These are phyloP conservation scores for Rhodotorula babjevae DNA, from an alignment of 768 basidiomycete species.

Conservation along the genomic window DNA sequence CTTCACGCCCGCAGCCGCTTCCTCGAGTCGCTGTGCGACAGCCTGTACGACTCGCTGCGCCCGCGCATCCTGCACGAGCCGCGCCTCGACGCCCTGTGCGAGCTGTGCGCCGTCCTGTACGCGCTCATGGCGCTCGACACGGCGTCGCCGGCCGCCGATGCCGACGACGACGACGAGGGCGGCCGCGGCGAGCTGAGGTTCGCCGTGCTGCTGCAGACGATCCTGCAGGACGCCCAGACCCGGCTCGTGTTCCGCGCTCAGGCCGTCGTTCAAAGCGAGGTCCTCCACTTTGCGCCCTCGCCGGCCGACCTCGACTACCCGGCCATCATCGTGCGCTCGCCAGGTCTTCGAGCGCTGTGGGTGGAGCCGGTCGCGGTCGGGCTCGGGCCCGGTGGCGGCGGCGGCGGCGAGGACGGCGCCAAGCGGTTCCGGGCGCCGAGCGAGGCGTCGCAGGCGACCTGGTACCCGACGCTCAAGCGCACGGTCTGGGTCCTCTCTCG, in stretches of 20 bases:
- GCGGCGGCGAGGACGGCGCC: conserved; percentile 24
- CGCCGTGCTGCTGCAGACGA: conserved; percentile 74
- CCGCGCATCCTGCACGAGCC: conserved; percentile 93
- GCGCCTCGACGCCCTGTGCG: conserved; percentile 77
- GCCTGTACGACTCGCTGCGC: conserved; percentile 90
- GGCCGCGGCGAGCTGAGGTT: conserved; percentile 60
- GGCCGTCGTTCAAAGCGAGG: conserved; percentile 79
- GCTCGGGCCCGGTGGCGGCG: too few relatives aligned
- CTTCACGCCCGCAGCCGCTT: conserved; percentile 58
- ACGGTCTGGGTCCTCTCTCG: conserved; percentile 88
- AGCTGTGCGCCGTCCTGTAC: conserved; percentile 92
- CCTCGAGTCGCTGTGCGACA: conserved; percentile 84
- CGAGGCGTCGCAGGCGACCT: conserved; percentile 70
- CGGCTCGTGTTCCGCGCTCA: conserved; percentile 93
- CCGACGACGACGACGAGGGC: conserved; percentile 16
- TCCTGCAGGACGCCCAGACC: conserved; percentile 93
- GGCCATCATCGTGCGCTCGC: conserved; percentile 59
- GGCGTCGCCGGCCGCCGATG: conserved; percentile 46
- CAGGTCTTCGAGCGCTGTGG: conserved; percentile 40
- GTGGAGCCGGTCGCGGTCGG: background rate
- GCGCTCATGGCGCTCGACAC: conserved; percentile 75
- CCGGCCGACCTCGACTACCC: conserved; percentile 81
- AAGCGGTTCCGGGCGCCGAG: conserved; percentile 63
- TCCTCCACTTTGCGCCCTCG: conserved; percentile 72
- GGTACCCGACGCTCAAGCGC: conserved; percentile 85